Evolutionary conservation across 306 rosid genomes (phyloP).

Genomic region (Castanea crenata): DNA sequence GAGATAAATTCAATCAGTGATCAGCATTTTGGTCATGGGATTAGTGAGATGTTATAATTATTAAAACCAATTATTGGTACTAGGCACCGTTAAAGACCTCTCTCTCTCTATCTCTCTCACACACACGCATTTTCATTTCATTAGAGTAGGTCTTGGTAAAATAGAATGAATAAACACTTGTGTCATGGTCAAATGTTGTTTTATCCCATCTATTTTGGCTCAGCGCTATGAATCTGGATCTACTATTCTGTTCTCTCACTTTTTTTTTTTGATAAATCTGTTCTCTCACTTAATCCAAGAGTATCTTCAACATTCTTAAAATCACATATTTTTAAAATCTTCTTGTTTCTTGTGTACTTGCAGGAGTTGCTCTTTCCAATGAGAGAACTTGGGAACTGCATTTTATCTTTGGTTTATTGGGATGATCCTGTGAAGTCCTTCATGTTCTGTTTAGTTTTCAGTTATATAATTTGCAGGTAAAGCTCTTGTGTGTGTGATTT

Average conservation of each 20-base stretch:
- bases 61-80: background rate
- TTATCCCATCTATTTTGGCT: background rate
- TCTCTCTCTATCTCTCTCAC: background rate
- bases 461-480: constrained; percentile 84
- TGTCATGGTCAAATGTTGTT: background rate
- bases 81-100: background rate
- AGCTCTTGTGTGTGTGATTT: constrained; percentile 6
- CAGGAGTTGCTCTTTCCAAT: constrained; percentile 93
- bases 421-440: constrained; percentile 82
- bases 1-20: background rate
- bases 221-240: constrained; percentile 1
- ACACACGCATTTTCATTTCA: background rate
- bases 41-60: background rate
- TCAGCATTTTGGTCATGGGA: background rate
- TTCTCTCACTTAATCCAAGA: constrained; percentile 3
- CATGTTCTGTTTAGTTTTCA: constrained; percentile 59
- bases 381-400: constrained; percentile 55
- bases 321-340: constrained; percentile 24
- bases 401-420: constrained; percentile 76
- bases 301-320: constrained; percentile 6
- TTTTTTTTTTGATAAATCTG: background rate
- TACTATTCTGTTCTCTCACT: background rate
- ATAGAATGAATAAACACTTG: background rate
- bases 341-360: constrained; percentile 18
- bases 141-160: background rate